Conservation (phyloP, 2,329 filamentous ascomycete species). For the Epichloe sp. region DNA sequence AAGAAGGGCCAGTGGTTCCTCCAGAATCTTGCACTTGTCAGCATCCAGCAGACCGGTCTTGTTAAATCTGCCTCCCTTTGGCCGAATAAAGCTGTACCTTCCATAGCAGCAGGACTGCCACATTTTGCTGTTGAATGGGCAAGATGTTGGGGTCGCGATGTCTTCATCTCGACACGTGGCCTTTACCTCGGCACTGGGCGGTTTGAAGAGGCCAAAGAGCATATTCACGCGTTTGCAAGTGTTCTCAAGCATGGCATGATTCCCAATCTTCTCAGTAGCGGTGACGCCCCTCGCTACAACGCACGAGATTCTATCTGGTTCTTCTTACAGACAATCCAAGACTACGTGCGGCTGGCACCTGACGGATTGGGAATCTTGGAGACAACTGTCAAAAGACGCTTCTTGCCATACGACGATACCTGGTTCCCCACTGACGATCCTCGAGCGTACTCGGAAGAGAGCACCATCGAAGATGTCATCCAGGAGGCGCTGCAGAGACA, state of each 20-base stretch:
- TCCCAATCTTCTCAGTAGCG: conserved; percentile 80
- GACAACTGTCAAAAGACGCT: conserved; percentile 67
- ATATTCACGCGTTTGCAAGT: conserved; percentile 88
- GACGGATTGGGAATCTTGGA: conserved; percentile 62
- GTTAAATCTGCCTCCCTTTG: conserved; percentile 86
- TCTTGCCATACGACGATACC: conserved; percentile 89
- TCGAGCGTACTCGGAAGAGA: conserved; percentile 73
- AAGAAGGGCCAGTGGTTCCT: conserved; percentile 77
- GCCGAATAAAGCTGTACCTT: conserved; percentile 72
- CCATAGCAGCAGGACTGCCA: conserved; percentile 80
- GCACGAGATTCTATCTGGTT: conserved; percentile 96
- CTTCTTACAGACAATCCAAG: conserved; percentile 90
- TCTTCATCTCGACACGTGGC: conserved; percentile 89
- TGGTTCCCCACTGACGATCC: conserved; percentile 77
- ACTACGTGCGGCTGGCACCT: conserved; percentile 74
- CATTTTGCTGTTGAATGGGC: conserved; percentile 94
- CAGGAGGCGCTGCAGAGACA: conserved; percentile 91
- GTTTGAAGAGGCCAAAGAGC: conserved; percentile 79
- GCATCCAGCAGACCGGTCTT: conserved; percentile 77
- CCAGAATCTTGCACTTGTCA: conserved; percentile 80
- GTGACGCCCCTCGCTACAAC: conserved; percentile 82
- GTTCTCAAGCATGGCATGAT: conserved; percentile 98
- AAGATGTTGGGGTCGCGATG: conserved; percentile 91
- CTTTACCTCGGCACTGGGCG: conserved; percentile 84
- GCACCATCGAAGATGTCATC: conserved; percentile 76